phyloP scores from a whole-genome alignment of 352 stramenopile genomes.

The Phytophthora sp. region DNA sequence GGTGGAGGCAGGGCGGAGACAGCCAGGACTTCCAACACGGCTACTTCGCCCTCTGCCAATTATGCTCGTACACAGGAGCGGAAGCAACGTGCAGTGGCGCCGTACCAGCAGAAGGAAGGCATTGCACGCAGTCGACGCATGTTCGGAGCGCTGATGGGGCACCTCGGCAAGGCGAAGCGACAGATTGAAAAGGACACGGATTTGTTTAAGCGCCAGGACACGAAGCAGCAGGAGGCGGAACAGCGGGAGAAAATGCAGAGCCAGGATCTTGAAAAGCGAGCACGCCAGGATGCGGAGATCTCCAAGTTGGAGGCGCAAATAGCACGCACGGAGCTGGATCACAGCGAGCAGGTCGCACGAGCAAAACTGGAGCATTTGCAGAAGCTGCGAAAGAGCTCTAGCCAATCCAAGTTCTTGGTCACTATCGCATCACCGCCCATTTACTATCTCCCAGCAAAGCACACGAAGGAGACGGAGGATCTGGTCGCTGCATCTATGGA shows the following conservation, averaged over 20 bases:
- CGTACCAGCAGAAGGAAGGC: conserved; percentile 66
- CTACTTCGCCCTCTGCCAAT: conserved; percentile 13
- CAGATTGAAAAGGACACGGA: conserved; percentile 81
- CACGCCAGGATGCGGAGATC: conserved; percentile 42
- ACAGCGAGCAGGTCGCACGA: conserved; percentile 57
- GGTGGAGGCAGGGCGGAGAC: conserved; percentile 14
- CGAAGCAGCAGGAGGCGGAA: conserved; percentile 67
- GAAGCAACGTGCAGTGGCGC: conserved; percentile 61
- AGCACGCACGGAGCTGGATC: conserved; percentile 50
- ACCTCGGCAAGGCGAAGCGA: conserved; percentile 80
- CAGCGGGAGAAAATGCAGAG: conserved; percentile 75
- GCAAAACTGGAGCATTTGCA: conserved; percentile 70
- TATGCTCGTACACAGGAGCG: conserved; percentile 32
- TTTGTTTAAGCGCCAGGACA: conserved; percentile 75
- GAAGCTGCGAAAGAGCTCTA: conserved; percentile 45
- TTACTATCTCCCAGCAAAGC: conserved; percentile 72
- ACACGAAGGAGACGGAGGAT: conserved; percentile 82
- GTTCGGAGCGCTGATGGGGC: conserved; percentile 84
- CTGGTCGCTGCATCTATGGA: conserved; percentile 73
- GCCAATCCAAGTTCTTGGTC: conserved; percentile 65
- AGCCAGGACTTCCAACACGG: conserved; percentile 9
- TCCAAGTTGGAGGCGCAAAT: conserved; percentile 53
- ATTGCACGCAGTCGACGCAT: conserved; percentile 77
- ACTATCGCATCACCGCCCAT: conserved; percentile 74
- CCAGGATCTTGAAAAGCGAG: conserved; percentile 49